A percentile compares a stretch with the other conserved stretches of the same genome.
Conservation (phyloP, 1,139 yeast species). For the Arxiozyma bovina region DNA sequence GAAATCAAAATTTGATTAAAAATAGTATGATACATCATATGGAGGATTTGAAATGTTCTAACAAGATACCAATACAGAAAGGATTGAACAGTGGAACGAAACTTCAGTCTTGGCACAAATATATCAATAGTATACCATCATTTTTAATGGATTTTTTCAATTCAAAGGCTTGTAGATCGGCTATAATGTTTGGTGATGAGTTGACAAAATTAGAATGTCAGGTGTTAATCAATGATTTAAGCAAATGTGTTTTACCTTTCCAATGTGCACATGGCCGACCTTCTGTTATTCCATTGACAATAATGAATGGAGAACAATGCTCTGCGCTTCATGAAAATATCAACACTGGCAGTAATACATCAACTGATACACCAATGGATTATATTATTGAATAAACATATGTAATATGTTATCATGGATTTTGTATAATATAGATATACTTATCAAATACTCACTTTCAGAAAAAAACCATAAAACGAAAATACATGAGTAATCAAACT, state of each 20-base stretch:
- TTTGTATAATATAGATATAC: background rate
- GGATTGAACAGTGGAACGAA: constrained; percentile 1
- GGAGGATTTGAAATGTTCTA: constrained; percentile 34
- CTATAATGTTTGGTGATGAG: constrained; percentile 65
- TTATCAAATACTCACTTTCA: background rate
- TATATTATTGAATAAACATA: background rate
- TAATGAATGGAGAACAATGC: background rate
- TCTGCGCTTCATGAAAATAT: constrained; percentile 13
- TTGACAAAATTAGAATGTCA: constrained; percentile 40
- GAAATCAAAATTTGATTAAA: constrained; percentile 29
- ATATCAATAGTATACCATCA: constrained; percentile 38
- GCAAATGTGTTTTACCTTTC: constrained; percentile 52
- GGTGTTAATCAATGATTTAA: constrained; percentile 36
- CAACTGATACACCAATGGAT: background rate
- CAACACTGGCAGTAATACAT: background rate
- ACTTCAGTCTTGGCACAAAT: constrained; percentile 30
- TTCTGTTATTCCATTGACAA: constrained; percentile 50
- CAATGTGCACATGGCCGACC: constrained; percentile 89
- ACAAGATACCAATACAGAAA: constrained; percentile 10
- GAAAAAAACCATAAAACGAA: background rate
- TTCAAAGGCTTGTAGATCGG: constrained; percentile 61
- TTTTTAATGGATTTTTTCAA: constrained; percentile 43
- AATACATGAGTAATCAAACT: no score
- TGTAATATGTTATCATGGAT: background rate
- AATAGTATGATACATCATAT: constrained; percentile 37